A percentile compares a stretch with the other conserved stretches of the same genome.
phyloP scores from a whole-genome alignment of 1,139 yeast species.

The Groenewaldozyma sp. region DNA sequence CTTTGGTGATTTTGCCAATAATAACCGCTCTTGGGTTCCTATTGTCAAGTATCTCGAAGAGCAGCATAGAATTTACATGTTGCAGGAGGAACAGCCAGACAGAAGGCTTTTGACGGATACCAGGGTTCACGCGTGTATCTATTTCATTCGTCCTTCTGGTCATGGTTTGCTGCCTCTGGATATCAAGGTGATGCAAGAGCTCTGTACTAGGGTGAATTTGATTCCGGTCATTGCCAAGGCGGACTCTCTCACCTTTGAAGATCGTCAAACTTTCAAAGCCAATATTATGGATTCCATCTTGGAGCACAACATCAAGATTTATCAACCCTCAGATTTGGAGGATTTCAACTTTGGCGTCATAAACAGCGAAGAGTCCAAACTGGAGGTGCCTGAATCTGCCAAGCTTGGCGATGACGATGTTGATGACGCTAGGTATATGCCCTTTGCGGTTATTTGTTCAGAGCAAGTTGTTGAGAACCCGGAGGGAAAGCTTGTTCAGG shows the following conservation, averaged over 20 bases:
- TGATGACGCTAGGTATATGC: constrained; percentile 28
- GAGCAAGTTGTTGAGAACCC: constrained; percentile 21
- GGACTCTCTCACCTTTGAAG: constrained; percentile 48
- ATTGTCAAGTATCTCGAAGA: constrained; percentile 50
- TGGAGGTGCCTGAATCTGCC: background rate
- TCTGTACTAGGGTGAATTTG: constrained; percentile 56
- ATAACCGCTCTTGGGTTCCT: constrained; percentile 50
- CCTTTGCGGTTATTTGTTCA: constrained; percentile 56
- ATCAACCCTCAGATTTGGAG: constrained; percentile 33
- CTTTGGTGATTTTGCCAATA: constrained; percentile 65
- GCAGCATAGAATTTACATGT: constrained; percentile 48
- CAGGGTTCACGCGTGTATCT: constrained; percentile 69
- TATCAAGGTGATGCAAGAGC: constrained; percentile 56
- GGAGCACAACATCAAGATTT: constrained; percentile 44
- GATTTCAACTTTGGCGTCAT: background rate
- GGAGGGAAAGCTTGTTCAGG: constrained; percentile 40
- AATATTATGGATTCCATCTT: constrained; percentile 38
- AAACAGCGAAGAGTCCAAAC: constrained; percentile 30
- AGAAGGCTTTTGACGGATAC: constrained; percentile 43
- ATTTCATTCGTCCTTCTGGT: constrained; percentile 53
- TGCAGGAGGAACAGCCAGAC: constrained; percentile 66
- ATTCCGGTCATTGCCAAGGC: constrained; percentile 73
- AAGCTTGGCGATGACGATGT: background rate
- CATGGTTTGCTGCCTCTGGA: constrained; percentile 51
- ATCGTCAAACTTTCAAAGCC: constrained; percentile 35